A percentile compares a stretch with the other conserved stretches of the same genome.
phyloP scores from a whole-genome alignment of 179 eudicot genomes.

The Sideroxylon spinosum region DNA sequence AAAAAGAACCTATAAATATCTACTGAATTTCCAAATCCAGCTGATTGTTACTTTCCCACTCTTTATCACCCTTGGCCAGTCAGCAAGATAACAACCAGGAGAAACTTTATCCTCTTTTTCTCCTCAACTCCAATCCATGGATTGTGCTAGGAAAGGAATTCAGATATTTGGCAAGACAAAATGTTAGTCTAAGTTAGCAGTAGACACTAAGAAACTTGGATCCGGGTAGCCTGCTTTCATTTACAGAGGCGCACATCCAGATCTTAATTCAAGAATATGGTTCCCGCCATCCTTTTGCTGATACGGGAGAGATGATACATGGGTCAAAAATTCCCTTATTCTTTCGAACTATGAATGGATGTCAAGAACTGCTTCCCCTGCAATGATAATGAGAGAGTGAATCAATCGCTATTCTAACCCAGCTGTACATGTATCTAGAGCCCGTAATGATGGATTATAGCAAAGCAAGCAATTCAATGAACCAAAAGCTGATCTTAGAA shows the following conservation, averaged over 20 bases:
- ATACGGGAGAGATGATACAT: not conserved
- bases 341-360: slow-evolving; percentile 25
- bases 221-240: slow-evolving; percentile 9
- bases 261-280: not conserved
- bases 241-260: not conserved
- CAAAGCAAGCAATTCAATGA: not conserved
- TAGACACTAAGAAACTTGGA: not conserved
- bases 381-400: slow-evolving; percentile 14
- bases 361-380: slow-evolving; percentile 77
- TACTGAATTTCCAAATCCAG: not conserved
- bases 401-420: not conserved
- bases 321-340: not conserved
- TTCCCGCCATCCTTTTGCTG: slow-evolving; percentile 1
- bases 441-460: not conserved
- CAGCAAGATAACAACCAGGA: not conserved
- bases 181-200: not conserved
- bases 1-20: not conserved
- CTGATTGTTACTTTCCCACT: not conserved
- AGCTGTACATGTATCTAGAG: not conserved
- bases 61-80: not conserved
- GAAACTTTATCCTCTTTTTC: not conserved
- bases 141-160: not conserved
- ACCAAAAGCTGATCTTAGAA: not conserved
- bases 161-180: not conserved
- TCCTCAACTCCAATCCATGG: not conserved